Percentiles rank a stretch among this genome's conserved stretches.
Conservation (phyloP, 257 asterid species). For the Paulownia fortunei region DNA sequence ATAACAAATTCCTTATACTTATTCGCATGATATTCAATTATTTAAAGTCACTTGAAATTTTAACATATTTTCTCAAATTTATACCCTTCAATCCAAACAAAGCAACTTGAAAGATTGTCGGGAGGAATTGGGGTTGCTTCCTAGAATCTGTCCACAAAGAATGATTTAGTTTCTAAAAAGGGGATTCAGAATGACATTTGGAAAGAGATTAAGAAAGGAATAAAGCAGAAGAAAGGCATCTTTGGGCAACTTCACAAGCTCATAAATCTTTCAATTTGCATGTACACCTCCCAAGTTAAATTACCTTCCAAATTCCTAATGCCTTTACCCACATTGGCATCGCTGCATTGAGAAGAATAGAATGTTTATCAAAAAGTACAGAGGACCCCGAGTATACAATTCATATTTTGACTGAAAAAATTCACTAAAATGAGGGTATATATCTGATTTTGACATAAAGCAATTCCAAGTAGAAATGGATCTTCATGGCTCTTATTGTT, state of each 20-base stretch:
- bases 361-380: conserved; percentile 30
- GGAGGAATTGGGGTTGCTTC: not conserved
- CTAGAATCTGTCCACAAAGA: not conserved
- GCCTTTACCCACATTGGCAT: conserved; percentile 30
- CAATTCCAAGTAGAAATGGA: not conserved
- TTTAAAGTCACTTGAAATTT: too few species aligned
- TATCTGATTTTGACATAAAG: not conserved
- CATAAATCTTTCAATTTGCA: conserved; percentile 22
- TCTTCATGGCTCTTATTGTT: too few species aligned
- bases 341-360: conserved; percentile 51
- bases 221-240: conserved; percentile 35
- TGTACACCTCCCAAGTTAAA: not conserved
- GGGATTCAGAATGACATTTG: not conserved
- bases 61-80: not conserved
- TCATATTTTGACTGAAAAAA: not conserved
- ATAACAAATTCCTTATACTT: too few species aligned
- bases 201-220: conserved; percentile 37
- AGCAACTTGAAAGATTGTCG: too few species aligned
- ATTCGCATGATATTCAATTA: too few species aligned
- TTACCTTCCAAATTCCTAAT: conserved; percentile 10
- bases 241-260: conserved; percentile 26
- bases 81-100: not conserved
- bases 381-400: not conserved
- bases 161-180: not conserved
- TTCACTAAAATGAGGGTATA: not conserved